Evolutionary conservation across 2,329 filamentous ascomycete species (phyloP).

Genomic region (Penicillium sp.): DNA sequence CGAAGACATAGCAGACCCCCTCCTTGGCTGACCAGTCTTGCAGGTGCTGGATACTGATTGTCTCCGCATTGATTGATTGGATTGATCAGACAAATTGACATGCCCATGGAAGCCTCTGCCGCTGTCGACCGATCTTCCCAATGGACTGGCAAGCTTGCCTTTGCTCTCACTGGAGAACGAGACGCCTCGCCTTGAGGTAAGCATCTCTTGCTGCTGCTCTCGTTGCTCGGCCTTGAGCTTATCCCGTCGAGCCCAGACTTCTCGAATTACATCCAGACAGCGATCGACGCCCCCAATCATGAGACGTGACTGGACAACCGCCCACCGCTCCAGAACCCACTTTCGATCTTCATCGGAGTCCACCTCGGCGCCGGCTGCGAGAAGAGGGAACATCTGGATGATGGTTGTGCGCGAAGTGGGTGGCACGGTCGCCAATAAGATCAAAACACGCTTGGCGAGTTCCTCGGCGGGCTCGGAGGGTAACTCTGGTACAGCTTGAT

Average conservation of each 20-base stretch:
- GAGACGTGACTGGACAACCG: constrained; percentile 61
- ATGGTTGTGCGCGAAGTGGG: constrained; percentile 64
- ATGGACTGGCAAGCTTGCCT: constrained; percentile 26
- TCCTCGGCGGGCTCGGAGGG: constrained; percentile 60
- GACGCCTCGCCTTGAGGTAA: neutral
- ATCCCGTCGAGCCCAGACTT: constrained; percentile 68
- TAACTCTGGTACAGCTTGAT: constrained; percentile 69
- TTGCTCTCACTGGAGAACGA: constrained; percentile 10
- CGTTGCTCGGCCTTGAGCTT: constrained; percentile 48
- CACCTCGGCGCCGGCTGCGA: constrained; percentile 68
- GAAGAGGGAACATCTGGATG: constrained; percentile 69
- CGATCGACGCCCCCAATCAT: constrained; percentile 69
- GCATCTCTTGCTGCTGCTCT: constrained; percentile 33
- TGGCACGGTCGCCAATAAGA: constrained; percentile 65
- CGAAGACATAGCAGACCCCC: constrained; percentile 35
- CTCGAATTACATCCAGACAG: constrained; percentile 64
- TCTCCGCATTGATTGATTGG: constrained; percentile 23
- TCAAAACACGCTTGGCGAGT: constrained; percentile 63
- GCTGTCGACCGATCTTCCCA: constrained; percentile 23
- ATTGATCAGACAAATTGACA: constrained; percentile 30
- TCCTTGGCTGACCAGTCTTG: constrained; percentile 21
- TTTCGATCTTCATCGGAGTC: constrained; percentile 60
- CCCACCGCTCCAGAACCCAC: constrained; percentile 67
- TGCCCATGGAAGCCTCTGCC: constrained; percentile 13
- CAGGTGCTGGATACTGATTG: constrained; percentile 11